A percentile compares a stretch with the other conserved stretches of the same genome.
Evolutionary conservation across 1,284 basidiomycete species (phyloP).

Genomic region (Cryptococcus sp.): DNA sequence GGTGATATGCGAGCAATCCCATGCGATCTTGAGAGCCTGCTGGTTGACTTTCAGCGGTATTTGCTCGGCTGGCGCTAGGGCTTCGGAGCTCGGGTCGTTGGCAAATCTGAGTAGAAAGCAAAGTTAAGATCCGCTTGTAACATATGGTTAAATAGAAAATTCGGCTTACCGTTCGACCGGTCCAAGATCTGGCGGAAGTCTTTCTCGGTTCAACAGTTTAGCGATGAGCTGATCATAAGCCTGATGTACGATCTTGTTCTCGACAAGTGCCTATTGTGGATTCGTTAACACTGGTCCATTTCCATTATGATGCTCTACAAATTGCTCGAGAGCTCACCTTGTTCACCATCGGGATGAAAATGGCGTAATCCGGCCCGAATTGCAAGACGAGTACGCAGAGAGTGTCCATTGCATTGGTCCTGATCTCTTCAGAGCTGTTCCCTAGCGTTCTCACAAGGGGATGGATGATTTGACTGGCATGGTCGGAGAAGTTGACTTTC

Average conservation of each 20-base stretch:
- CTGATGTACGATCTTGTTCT: constrained; percentile 77
- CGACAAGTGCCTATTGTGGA: constrained; percentile 64
- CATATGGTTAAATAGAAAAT: neutral
- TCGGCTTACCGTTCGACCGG: constrained; percentile 52
- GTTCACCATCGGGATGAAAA: constrained; percentile 95
- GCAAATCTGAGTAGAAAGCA: constrained; percentile 23
- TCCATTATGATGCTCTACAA: neutral
- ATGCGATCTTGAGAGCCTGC: constrained; percentile 94
- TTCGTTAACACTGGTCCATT: neutral
- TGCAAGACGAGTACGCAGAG: constrained; percentile 89
- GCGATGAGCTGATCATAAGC: constrained; percentile 86
- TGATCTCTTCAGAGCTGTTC: constrained; percentile 73
- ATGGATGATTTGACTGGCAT: constrained; percentile 95
- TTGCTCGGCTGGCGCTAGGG: constrained; percentile 61
- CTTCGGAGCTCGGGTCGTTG: constrained; percentile 34
- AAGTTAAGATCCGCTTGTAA: neutral
- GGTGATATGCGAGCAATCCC: constrained; percentile 82
- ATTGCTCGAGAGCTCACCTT: constrained; percentile 62
- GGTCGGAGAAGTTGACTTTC: constrained; percentile 98
- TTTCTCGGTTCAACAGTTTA: constrained; percentile 89
- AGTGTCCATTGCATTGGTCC: constrained; percentile 88
- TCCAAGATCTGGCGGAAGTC: constrained; percentile 67
- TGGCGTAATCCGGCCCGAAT: constrained; percentile 93
- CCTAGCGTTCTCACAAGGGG: constrained; percentile 88
- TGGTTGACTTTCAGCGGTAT: constrained; percentile 95